These are phyloP conservation scores for Mycoemilia scoparia DNA, from an alignment of 192 early-diverging fungal species.

Conservation along the genomic window DNA sequence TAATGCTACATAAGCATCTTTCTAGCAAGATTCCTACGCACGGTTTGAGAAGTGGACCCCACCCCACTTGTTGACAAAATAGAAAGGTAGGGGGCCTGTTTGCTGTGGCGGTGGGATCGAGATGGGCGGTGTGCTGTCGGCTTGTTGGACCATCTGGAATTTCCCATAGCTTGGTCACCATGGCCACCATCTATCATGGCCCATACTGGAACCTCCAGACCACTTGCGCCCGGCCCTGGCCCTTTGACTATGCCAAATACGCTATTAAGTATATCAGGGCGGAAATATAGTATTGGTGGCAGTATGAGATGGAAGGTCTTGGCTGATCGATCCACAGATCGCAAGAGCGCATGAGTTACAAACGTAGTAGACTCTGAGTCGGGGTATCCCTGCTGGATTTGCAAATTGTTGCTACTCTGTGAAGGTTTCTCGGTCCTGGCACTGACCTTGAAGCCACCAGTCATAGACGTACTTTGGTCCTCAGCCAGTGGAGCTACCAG, in stretches of 20 bases:
- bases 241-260: conserved; percentile 33
- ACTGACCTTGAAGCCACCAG: conserved; percentile 7
- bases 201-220: too few relatives aligned
- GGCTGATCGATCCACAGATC: conserved; percentile 38
- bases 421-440: conserved; percentile 4
- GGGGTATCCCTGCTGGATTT: conserved; percentile 24
- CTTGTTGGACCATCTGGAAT: too few relatives aligned
- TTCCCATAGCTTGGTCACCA: too few relatives aligned
- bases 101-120: too few relatives aligned
- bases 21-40: too few relatives aligned
- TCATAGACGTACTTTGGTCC: conserved; percentile 10
- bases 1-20: too few relatives aligned
- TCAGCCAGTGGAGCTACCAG: conserved; percentile 33
- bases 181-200: too few relatives aligned
- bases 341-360: conserved; percentile 41
- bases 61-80: too few relatives aligned
- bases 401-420: conserved; percentile 15
- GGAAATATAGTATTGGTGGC: conserved; percentile 29
- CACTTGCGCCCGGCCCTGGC: too few relatives aligned
- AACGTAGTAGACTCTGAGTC: conserved; percentile 29
- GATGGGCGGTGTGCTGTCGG: too few relatives aligned
- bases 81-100: too few relatives aligned
- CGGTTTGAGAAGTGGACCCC: too few relatives aligned
- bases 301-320: conserved; percentile 36
- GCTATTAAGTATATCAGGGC: conserved; percentile 10